These are phyloP conservation scores for Ascodesmis nigricans DNA, from an alignment of 495 filamentous ascomycete genomes.

Conservation along the genomic window DNA sequence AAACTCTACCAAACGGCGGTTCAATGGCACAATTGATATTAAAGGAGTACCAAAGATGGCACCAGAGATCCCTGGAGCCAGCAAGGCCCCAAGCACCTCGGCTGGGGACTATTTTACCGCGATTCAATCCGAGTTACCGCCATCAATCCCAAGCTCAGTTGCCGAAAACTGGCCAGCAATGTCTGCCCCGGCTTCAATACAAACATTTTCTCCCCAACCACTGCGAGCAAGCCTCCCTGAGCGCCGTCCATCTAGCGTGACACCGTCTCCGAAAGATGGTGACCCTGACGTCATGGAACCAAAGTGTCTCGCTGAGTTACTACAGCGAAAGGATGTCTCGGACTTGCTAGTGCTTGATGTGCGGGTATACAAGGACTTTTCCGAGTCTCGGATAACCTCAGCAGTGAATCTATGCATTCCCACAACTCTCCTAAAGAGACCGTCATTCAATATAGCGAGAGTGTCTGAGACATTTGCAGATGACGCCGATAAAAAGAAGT, in stretches of 20 bases:
- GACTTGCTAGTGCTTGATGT: constrained; percentile 66
- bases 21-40: too few relatives aligned
- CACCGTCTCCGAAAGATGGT: constrained; percentile 26
- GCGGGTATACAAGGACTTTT: constrained; percentile 63
- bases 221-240: constrained; percentile 10
- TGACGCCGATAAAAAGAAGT: constrained; percentile 46
- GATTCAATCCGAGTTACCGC: too few relatives aligned
- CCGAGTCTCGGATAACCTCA: constrained; percentile 46
- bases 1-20: too few relatives aligned
- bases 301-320: constrained; percentile 40
- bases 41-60: too few relatives aligned
- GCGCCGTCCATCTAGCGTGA: constrained; percentile 36
- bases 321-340: constrained; percentile 32
- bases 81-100: too few relatives aligned
- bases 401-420: constrained; percentile 89
- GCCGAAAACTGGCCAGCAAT: not conserved
- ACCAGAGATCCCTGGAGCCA: too few relatives aligned
- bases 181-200: constrained; percentile 6
- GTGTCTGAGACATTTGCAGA: constrained; percentile 70
- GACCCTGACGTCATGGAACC: constrained; percentile 37
- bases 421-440: constrained; percentile 75
- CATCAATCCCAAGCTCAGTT: too few relatives aligned
- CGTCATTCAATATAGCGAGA: constrained; percentile 79
- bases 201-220: too few relatives aligned
- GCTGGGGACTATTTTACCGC: too few relatives aligned